Conservation (phyloP, 495 filamentous ascomycete genomes). For the Immersiella caudata region DNA sequence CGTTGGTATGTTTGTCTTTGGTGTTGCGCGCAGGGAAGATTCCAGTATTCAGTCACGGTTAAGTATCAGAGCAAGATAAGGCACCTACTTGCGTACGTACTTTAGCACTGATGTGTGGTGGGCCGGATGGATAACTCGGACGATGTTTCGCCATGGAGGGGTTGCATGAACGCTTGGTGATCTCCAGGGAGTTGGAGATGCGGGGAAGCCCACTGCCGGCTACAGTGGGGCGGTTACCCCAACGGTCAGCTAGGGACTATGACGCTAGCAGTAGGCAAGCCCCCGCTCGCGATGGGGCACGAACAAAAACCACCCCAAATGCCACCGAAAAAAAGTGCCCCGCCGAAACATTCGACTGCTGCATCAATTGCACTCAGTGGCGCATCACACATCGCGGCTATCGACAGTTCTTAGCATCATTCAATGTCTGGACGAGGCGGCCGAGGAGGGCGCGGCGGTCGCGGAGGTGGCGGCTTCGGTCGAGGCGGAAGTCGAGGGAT, state of each 20-base stretch:
- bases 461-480: constrained; percentile 39
- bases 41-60: background rate
- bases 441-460: constrained; percentile 37
- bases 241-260: background rate
- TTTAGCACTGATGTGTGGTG: background rate
- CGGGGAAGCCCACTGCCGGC: background rate
- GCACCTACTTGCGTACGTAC: constrained; percentile 8
- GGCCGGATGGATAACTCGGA: background rate
- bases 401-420: background rate
- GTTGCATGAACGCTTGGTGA: background rate
- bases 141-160: background rate
- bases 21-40: background rate
- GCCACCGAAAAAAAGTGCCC: constrained; percentile 14
- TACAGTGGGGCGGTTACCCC: background rate
- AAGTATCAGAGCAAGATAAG: background rate
- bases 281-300: constrained; percentile 14
- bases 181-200: background rate
- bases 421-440: constrained; percentile 41
- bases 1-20: background rate
- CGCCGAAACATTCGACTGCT: constrained; percentile 23
- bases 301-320: constrained; percentile 1
- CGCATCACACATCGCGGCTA: background rate
- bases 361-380: background rate
- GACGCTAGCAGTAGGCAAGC: constrained; percentile 2
- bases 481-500: constrained; percentile 37